Percentiles rank a stretch among this genome's conserved stretches.
phyloP scores from a whole-genome alignment of 768 basidiomycete species.

The Boletales sp. region DNA sequence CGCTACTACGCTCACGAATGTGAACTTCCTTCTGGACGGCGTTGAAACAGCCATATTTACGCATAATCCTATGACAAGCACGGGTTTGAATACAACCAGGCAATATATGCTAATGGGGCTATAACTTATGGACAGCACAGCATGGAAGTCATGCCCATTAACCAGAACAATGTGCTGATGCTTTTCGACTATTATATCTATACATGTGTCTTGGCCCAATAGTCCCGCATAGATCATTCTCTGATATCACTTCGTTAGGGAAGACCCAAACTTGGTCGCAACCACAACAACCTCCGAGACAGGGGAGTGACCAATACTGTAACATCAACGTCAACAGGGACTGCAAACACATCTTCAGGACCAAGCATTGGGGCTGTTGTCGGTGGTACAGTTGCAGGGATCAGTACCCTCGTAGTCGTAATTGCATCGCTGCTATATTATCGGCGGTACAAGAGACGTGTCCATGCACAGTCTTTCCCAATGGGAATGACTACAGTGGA shows the following conservation, averaged over 20 bases:
- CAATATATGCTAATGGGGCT: conserved; percentile 7
- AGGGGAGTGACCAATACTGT: no score
- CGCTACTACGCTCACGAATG: neutral
- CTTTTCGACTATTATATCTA: conserved; percentile 18
- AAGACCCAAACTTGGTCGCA: neutral
- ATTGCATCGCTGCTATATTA: conserved; percentile 1
- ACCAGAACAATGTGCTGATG: neutral
- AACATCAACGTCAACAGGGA: no score
- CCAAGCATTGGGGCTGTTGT: neutral
- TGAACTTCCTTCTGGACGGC: conserved; percentile 11
- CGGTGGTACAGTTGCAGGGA: conserved; percentile 4
- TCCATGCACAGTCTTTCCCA: neutral
- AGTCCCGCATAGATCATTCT: neutral
- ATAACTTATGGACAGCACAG: conserved; percentile 1
- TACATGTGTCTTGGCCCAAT: conserved; percentile 3
- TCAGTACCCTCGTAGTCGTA: neutral
- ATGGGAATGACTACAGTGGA: neutral
- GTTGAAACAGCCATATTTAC: neutral
- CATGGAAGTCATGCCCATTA: conserved; percentile 3
- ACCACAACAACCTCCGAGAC: neutral
- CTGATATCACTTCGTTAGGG: neutral
- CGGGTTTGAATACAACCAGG: conserved; percentile 9
- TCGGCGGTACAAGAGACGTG: neutral
- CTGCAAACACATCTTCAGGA: neutral
- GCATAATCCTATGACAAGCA: neutral